These are phyloP conservation scores for Colletotrichum nymphaeae DNA, from an alignment of 2,329 filamentous ascomycete species.

Conservation along the genomic window DNA sequence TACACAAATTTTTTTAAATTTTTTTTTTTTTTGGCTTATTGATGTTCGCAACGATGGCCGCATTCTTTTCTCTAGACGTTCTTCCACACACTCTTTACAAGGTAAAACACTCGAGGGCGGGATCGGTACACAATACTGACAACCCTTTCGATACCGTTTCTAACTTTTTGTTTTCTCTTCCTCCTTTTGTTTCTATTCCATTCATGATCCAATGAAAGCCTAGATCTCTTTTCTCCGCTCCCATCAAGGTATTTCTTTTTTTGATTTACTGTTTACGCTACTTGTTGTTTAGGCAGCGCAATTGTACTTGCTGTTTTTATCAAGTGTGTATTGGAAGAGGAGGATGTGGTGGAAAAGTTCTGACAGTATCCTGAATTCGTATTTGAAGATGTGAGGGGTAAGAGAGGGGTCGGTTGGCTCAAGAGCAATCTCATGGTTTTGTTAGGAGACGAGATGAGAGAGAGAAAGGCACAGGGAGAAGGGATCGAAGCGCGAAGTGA, in stretches of 20 bases:
- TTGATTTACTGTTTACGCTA: not conserved
- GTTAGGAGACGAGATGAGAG: not conserved
- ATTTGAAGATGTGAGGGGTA: not conserved
- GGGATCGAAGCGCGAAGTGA: not conserved
- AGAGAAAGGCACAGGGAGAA: not conserved
- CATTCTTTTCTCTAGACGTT: slow-evolving; percentile 7
- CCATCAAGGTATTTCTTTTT: not conserved
- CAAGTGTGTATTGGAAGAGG: not conserved
- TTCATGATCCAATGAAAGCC: not conserved
- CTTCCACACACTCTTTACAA: not conserved
- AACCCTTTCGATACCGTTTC: not conserved
- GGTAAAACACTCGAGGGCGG: not conserved
- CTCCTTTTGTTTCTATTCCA: not conserved
- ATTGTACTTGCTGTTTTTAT: not conserved
- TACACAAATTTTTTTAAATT: too few species aligned
- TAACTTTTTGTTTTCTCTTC: not conserved
- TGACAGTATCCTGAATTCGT: not conserved
- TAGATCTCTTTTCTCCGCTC: not conserved
- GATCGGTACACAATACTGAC: not conserved
- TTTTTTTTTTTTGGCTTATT: not conserved
- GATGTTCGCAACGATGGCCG: not conserved
- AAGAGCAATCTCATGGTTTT: not conserved
- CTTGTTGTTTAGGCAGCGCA: not conserved
- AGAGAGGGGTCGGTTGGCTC: not conserved
- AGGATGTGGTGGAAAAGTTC: not conserved